phyloP scores from a whole-genome alignment of 2,329 filamentous ascomycete genomes.

The Gyromitra esculenta region DNA sequence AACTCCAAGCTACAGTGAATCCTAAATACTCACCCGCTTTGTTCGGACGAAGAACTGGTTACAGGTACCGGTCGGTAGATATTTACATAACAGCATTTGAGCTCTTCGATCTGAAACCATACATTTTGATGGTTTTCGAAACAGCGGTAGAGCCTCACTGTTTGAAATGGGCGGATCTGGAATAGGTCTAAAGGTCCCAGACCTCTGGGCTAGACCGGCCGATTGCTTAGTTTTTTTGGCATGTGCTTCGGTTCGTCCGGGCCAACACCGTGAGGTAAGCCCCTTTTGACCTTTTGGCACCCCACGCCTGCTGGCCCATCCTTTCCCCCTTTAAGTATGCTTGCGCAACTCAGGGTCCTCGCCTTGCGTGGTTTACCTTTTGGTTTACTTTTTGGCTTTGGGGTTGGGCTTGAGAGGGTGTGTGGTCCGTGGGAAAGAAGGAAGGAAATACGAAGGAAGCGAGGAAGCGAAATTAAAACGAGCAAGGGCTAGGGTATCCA shows the following conservation, averaged over 20 bases:
- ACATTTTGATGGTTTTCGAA: neutral
- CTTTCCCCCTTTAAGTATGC: constrained; percentile 44
- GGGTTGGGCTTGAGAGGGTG: constrained; percentile 29
- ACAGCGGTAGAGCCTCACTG: constrained; percentile 25
- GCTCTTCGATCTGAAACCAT: constrained; percentile 19
- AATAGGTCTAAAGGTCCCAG: constrained; percentile 25
- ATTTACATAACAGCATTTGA: constrained; percentile 29
- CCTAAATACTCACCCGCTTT: constrained; percentile 8
- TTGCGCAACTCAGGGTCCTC: constrained; percentile 53
- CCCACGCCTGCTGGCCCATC: constrained; percentile 27
- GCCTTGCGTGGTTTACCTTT: constrained; percentile 47
- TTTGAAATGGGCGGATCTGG: constrained; percentile 16
- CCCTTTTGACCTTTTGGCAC: constrained; percentile 27
- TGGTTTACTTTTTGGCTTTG: constrained; percentile 30
- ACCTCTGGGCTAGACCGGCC: constrained; percentile 32
- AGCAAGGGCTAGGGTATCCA: constrained; percentile 35
- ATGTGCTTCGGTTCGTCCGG: constrained; percentile 42
- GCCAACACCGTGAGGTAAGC: constrained; percentile 37
- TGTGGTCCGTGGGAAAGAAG: constrained; percentile 40
- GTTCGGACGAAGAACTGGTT: constrained; percentile 22
- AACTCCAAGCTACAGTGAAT: constrained; percentile 28
- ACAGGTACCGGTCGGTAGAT: constrained; percentile 42
- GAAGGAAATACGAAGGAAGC: constrained; percentile 30
- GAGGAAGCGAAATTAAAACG: constrained; percentile 32
- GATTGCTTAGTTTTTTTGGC: constrained; percentile 28